These are phyloP conservation scores for Fibroporia radiculosa DNA, from an alignment of 768 basidiomycete genomes.

Conservation along the genomic window DNA sequence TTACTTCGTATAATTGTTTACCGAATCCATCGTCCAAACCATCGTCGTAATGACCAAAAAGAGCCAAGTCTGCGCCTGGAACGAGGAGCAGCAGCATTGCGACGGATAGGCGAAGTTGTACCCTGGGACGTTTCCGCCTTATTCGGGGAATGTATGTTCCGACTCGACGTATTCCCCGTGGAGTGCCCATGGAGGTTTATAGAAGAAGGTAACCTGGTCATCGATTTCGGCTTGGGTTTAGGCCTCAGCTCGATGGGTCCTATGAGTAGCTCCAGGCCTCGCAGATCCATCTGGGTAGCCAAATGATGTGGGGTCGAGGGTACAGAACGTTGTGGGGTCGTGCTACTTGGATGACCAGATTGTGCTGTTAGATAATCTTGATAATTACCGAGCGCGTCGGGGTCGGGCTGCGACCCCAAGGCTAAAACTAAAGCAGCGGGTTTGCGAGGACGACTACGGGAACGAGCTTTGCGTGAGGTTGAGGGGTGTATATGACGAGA, in stretches of 20 bases:
- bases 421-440: background rate
- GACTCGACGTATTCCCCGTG: too few relatives aligned
- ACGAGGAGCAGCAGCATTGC: background rate
- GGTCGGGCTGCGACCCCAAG: background rate
- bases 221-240: background rate
- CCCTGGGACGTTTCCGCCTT: too few relatives aligned
- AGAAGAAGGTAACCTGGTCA: background rate
- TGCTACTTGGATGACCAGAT: too few relatives aligned
- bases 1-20: background rate
- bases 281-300: background rate
- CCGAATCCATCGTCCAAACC: slow-evolving; percentile 3
- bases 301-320: background rate
- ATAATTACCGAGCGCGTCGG: background rate
- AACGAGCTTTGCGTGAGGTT: background rate
- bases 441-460: background rate
- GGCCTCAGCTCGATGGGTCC: background rate
- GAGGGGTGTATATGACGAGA: background rate
- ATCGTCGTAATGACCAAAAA: slow-evolving; percentile 1
- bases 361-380: background rate
- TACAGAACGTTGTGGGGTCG: background rate
- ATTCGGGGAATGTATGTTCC: too few relatives aligned
- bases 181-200: too few relatives aligned
- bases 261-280: slow-evolving; percentile 1
- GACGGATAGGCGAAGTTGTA: background rate
- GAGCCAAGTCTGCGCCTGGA: background rate